These are phyloP conservation scores for Rhodotorula glutinis DNA, from an alignment of 1,284 basidiomycete genomes.

Conservation along the genomic window DNA sequence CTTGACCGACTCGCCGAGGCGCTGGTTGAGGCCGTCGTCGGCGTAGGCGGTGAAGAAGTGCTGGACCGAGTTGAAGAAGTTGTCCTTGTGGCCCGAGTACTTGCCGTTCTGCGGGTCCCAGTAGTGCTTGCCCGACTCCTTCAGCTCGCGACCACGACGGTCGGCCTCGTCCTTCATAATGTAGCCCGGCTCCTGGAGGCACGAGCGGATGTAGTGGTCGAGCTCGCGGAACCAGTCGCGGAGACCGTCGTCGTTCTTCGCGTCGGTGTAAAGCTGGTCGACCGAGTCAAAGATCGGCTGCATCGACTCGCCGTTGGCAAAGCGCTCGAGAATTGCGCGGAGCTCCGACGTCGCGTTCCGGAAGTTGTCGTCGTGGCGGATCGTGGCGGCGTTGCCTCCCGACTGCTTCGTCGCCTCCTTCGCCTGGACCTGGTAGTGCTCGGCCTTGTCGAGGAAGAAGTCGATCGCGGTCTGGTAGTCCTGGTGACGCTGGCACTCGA, in stretches of 20 bases:
- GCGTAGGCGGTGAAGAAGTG: constrained; percentile 78
- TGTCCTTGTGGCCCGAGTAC: constrained; percentile 80
- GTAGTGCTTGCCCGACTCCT: constrained; percentile 63
- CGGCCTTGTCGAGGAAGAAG: constrained; percentile 50
- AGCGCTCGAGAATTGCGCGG: constrained; percentile 80
- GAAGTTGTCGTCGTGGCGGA: constrained; percentile 58
- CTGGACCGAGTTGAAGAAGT: constrained; percentile 66
- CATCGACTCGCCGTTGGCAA: constrained; percentile 70
- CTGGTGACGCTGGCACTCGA: constrained; percentile 88
- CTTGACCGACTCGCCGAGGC: constrained; percentile 47
- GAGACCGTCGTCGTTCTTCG: constrained; percentile 71
- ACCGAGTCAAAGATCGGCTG: constrained; percentile 69
- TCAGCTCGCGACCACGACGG: constrained; percentile 59
- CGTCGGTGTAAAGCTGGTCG: constrained; percentile 70
- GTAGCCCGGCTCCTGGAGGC: constrained; percentile 81
- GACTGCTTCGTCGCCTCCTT: constrained; percentile 50
- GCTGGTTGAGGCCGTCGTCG: constrained; percentile 75
- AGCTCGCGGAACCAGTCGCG: constrained; percentile 70
- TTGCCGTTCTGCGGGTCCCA: constrained; percentile 84
- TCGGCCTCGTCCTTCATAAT: constrained; percentile 67
- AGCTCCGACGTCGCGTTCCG: constrained; percentile 64
- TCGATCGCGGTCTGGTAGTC: constrained; percentile 72
- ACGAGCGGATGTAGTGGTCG: constrained; percentile 55
- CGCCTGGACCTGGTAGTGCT: constrained; percentile 70
- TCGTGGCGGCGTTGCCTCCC: constrained; percentile 50